These are phyloP conservation scores for Beta corolliflora DNA, from an alignment of 179 eudicot species.

Conservation along the genomic window DNA sequence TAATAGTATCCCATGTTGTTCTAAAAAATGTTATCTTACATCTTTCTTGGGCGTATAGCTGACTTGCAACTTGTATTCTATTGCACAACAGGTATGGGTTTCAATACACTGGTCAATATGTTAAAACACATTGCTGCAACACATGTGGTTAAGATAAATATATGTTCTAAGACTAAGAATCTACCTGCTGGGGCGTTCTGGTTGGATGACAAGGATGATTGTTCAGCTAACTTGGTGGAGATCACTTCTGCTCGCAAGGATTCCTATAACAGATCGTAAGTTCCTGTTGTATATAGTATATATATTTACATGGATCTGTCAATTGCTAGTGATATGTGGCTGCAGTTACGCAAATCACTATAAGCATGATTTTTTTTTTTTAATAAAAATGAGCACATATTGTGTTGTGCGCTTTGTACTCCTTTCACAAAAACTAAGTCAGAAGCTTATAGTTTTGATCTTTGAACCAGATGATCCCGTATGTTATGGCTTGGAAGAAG, in stretches of 20 bases:
- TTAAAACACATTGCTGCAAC: constrained; percentile 64
- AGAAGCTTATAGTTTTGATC: not conserved
- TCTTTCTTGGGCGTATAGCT: not conserved
- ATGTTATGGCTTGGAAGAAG: not conserved
- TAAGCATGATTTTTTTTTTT: not conserved
- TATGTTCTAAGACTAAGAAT: constrained; percentile 59
- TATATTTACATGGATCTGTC: not conserved
- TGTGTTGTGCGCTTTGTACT: constrained; percentile 13
- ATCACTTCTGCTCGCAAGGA: constrained; percentile 72
- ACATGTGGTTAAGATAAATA: constrained; percentile 81
- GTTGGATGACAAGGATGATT: constrained; percentile 45
- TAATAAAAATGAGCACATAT: too few species aligned
- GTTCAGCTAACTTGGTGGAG: constrained; percentile 54
- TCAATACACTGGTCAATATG: constrained; percentile 69
- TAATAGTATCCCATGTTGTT: not conserved
- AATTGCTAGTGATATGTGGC: constrained; percentile 1
- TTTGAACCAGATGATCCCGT: not conserved
- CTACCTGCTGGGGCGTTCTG: constrained; percentile 86
- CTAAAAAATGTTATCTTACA: not conserved
- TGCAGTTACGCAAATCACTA: not conserved
- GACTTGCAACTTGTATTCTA: constrained; percentile 9
- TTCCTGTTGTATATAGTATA: constrained; percentile 12
- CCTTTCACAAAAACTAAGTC: not conserved
- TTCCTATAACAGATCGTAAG: constrained; percentile 71
- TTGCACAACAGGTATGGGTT: constrained; percentile 71